These are phyloP conservation scores for Tylopilus sp. DNA, from an alignment of 768 basidiomycete species.

Conservation along the genomic window DNA sequence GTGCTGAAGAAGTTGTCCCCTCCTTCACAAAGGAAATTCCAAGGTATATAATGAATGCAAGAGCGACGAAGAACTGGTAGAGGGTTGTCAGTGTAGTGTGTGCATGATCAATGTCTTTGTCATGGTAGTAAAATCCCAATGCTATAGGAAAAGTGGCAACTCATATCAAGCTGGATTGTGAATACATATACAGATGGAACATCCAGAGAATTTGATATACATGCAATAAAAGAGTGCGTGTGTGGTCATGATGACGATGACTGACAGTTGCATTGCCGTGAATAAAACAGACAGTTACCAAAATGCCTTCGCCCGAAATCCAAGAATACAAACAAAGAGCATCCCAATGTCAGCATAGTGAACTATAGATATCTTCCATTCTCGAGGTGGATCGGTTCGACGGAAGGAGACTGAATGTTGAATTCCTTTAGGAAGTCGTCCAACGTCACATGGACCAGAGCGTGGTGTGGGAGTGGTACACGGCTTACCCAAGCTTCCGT, in stretches of 20 bases:
- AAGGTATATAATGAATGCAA: too few species aligned
- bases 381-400: slow-evolving; percentile 23
- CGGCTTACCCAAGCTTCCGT: slow-evolving; percentile 64
- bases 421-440: slow-evolving; percentile 3
- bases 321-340: not conserved
- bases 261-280: slow-evolving; percentile 2
- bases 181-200: slow-evolving; percentile 4
- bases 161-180: slow-evolving; percentile 6
- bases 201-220: slow-evolving; percentile 3
- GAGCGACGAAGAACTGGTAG: not conserved
- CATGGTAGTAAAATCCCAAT: too few species aligned
- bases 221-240: slow-evolving; percentile 4
- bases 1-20: not conserved
- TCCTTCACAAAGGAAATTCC: not conserved
- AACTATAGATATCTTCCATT: slow-evolving; percentile 8
- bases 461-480: slow-evolving; percentile 3
- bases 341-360: not conserved
- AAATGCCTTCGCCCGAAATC: not conserved
- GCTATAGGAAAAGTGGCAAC: not conserved
- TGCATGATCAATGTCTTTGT: too few species aligned
- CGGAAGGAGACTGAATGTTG: not conserved
- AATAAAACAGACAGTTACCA: not conserved
- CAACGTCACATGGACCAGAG: not conserved
- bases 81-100: too few species aligned
- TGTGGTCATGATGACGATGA: not conserved